Percentiles rank a stretch among this genome's conserved stretches.
Evolutionary conservation across 2,329 filamentous ascomycete genomes (phyloP).

Genomic region (Xylogone sp.): DNA sequence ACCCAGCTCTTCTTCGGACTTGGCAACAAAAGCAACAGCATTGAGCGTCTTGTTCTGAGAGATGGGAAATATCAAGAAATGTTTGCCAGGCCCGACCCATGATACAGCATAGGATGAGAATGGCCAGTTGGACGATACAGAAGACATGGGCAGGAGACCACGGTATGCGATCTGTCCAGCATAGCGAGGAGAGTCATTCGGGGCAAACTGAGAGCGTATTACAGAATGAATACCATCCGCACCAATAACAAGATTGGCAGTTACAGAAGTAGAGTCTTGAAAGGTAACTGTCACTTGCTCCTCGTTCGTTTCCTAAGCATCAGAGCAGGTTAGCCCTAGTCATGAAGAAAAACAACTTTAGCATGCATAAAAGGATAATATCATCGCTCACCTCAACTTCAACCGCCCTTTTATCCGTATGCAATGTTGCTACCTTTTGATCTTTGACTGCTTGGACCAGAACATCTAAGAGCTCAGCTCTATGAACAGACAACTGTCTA

Average conservation of each 20-base stretch:
- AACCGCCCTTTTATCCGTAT: slow-evolving; percentile 22
- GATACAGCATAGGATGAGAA: neutral
- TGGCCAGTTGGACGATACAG: neutral
- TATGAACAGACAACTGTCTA: neutral
- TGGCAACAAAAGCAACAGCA: slow-evolving; percentile 31
- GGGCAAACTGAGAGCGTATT: slow-evolving; percentile 1
- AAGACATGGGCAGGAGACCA: neutral
- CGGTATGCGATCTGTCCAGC: neutral
- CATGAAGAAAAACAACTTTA: neutral
- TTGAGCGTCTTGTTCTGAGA: slow-evolving; percentile 30
- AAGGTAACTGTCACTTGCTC: slow-evolving; percentile 33
- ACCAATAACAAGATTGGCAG: slow-evolving; percentile 31
- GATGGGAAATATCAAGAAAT: slow-evolving; percentile 35
- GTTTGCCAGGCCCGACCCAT: slow-evolving; percentile 31
- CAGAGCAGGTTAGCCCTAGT: neutral
- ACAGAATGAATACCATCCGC: slow-evolving; percentile 41
- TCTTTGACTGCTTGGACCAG: slow-evolving; percentile 17
- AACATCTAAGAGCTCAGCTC: slow-evolving; percentile 25
- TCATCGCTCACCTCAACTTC: slow-evolving; percentile 9
- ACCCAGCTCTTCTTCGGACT: slow-evolving; percentile 25
- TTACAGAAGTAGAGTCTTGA: slow-evolving; percentile 25
- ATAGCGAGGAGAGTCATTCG: neutral
- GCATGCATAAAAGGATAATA: neutral
- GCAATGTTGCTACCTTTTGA: slow-evolving; percentile 19
- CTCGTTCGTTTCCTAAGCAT: neutral